A percentile compares a stretch with the other conserved stretches of the same genome.
phyloP scores from a whole-genome alignment of 139 green algal genomes.

The Spirogloea muscicola region DNA sequence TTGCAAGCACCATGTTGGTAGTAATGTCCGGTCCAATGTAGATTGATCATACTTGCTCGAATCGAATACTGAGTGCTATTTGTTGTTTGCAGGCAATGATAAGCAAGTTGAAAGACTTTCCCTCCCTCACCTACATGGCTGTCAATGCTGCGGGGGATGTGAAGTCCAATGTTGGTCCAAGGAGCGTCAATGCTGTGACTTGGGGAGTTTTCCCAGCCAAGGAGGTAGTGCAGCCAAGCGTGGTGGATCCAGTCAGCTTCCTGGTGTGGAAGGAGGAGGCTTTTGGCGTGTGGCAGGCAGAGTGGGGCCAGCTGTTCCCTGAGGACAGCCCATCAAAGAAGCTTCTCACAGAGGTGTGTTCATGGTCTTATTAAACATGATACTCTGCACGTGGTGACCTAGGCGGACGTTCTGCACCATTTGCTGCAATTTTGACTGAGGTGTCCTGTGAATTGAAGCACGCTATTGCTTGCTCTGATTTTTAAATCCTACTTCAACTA shows the following conservation, averaged over 20 bases:
- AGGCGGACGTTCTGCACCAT: too few relatives aligned
- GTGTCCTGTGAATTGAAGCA: too few relatives aligned
- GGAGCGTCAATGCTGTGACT: conserved; percentile 68
- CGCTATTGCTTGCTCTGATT: too few relatives aligned
- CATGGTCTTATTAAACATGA: too few relatives aligned
- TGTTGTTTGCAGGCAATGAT: too few relatives aligned
- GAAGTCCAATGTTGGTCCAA: conserved; percentile 51
- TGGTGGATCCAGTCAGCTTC: conserved; percentile 70
- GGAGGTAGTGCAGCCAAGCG: conserved; percentile 79
- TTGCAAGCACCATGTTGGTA: too few relatives aligned
- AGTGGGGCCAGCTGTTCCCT: conserved; percentile 70
- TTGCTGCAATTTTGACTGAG: too few relatives aligned
- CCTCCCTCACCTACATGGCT: conserved; percentile 69
- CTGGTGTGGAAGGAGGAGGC: conserved; percentile 80
- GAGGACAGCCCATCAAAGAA: conserved; percentile 57
- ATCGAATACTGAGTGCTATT: too few relatives aligned
- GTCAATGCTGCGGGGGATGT: conserved; percentile 60
- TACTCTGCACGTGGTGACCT: too few relatives aligned
- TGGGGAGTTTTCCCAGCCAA: conserved; percentile 77
- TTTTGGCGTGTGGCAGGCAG: conserved; percentile 71
- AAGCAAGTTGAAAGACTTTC: conserved; percentile 40
- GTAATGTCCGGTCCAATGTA: too few relatives aligned
- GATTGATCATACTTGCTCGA: too few relatives aligned
- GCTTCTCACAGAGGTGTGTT: conserved; percentile 57
- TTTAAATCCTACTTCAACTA: too few relatives aligned